phyloP scores from a whole-genome alignment of 129 eudicot genomes.

The Escallonia herrerae region DNA sequence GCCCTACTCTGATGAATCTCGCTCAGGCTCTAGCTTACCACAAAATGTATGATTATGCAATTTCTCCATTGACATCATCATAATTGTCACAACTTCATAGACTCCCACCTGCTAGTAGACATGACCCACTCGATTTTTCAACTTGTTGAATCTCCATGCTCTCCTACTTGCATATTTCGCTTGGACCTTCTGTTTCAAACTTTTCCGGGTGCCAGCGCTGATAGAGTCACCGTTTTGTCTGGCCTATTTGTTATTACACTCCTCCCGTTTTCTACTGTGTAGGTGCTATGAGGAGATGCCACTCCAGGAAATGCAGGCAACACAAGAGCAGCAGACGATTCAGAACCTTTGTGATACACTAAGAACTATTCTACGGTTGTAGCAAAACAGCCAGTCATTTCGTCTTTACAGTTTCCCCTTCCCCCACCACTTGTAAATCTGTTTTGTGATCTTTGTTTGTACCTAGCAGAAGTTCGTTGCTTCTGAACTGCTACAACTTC shows the following conservation, averaged over 20 bases:
- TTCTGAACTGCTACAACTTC: no score
- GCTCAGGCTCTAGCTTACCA: conserved; percentile 96
- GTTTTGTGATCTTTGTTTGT: no score
- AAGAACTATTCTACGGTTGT: conserved; percentile 73
- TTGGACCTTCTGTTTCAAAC: no score
- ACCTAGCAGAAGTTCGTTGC: no score
- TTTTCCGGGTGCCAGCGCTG: no score
- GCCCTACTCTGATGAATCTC: conserved; percentile 96
- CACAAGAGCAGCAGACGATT: conserved; percentile 84
- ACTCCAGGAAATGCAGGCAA: conserved; percentile 83
- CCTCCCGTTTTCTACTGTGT: conserved; percentile 6
- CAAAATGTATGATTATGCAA: conserved; percentile 51
- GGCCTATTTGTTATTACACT: not conserved
- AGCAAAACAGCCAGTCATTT: not conserved
- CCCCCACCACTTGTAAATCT: no score
- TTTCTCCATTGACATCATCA: not conserved
- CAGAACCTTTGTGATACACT: conserved; percentile 93
- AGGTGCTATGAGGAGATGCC: conserved; percentile 99
- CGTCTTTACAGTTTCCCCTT: no score
- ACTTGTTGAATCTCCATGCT: conserved; percentile 2
- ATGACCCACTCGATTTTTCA: not conserved
- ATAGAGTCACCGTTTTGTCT: no score
- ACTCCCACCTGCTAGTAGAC: not conserved
- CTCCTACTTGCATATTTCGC: not conserved
- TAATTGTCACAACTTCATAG: not conserved